Evolutionary conservation across 148 eudicot species (phyloP), one percentile per base, ranked within the genome.

Genomic region (Nepenthes mirabilis): DNA sequence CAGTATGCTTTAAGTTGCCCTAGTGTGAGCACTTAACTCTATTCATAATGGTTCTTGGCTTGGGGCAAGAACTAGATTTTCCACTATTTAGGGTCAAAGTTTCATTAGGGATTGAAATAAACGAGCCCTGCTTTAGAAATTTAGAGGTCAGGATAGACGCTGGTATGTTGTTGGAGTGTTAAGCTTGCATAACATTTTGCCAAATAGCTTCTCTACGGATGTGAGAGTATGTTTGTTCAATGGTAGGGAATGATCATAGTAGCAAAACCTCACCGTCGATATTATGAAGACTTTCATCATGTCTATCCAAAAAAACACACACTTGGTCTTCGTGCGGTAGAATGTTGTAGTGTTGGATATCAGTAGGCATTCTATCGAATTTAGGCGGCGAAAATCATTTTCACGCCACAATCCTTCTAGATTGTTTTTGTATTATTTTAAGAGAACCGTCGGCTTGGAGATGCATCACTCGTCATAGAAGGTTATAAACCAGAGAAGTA

Each of bases 241-340:
- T 32, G 2, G 59, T 52, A 1, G 64, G 52, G 47, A 67, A 67
- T 1, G 65, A 52, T 23, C 0, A 23, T 1, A 60, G 12, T 9
- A 52, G 40, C 0, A 67, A 40, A 11, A 60, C 64, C 33, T 52
- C 51, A 3, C 64, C 36, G 33, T 48, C 3, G n/a, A 58, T 66
- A 2, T 35, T 58, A 9, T 66, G 63, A 1, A 66, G 58, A 34
- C 50, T 34, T 10, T 66, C 63, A 14, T 65, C 55, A 1, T 45
- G 37, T n/a, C 69, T 60, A 56, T 56, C 62, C 11, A 47, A 14
- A 34, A 57, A 66, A 9, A 23, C 12, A 23, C 50, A 52, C 2
- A 66, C 70, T 14, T 63, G 9, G 32, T 58, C 63, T 52, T 66
- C 63, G 12, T 66, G 57, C 6, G 58, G 13, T 2, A 67, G 23